Conservation (phyloP, 1,284 basidiomycete species). For the Apiotrichum domesticum region DNA sequence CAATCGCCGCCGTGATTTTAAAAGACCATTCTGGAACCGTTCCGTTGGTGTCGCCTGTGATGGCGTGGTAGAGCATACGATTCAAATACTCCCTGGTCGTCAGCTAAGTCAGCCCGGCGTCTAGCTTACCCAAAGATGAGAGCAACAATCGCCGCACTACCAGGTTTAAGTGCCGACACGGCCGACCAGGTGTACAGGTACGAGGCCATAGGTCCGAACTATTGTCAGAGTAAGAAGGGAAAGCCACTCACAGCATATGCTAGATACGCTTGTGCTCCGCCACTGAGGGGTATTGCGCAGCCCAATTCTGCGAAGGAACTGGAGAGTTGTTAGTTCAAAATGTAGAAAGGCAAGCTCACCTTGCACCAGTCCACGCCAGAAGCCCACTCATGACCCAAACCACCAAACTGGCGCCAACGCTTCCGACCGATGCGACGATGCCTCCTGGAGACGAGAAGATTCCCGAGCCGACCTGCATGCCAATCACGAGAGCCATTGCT, state of each 20-base stretch:
- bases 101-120: background rate
- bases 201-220: conserved; percentile 74
- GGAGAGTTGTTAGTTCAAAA: background rate
- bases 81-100: conserved; percentile 68
- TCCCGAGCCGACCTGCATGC: conserved; percentile 82
- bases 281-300: conserved; percentile 55
- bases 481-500: conserved; percentile 80
- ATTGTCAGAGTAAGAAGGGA: conserved; percentile 5
- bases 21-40: conserved; percentile 85
- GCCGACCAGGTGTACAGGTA: conserved; percentile 86
- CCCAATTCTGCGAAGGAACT: conserved; percentile 80
- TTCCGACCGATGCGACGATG: conserved; percentile 78
- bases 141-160: conserved; percentile 53
- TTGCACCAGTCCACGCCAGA: conserved; percentile 84
- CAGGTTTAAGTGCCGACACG: conserved; percentile 73
- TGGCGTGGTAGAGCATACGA: conserved; percentile 49
- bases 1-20: conserved; percentile 72
- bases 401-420: conserved; percentile 71
- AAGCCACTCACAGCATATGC: conserved; percentile 58
- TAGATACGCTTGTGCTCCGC: conserved; percentile 86
- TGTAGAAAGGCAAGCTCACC: conserved; percentile 21
- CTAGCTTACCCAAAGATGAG: conserved; percentile 52
- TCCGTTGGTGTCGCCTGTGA: conserved; percentile 45
- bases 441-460: conserved; percentile 91
- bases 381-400: conserved; percentile 76